Conservation (phyloP, 345 rosid species). For the Aquilaria yunnanensis region DNA sequence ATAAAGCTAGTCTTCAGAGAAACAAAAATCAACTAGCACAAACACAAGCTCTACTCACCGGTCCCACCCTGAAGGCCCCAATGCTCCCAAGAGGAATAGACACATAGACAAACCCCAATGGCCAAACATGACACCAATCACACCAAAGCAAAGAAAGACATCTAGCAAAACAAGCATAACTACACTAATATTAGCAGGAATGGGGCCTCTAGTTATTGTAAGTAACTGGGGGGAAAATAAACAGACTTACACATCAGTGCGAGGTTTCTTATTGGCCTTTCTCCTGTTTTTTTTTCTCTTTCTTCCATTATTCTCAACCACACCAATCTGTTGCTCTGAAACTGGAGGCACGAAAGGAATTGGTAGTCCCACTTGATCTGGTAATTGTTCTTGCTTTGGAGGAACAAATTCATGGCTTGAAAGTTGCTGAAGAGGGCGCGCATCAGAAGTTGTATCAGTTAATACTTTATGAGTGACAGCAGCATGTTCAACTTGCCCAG, state of each 20-base stretch:
- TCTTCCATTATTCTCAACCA: constrained; percentile 11
- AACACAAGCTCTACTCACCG: too few relatives aligned
- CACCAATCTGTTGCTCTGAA: constrained; percentile 5
- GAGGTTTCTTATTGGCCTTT: constrained; percentile 18
- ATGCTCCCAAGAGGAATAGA: too few relatives aligned
- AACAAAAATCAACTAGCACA: too few relatives aligned
- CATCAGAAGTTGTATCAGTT: constrained; percentile 1
- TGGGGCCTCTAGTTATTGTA: background rate
- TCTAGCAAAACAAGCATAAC: too few relatives aligned
- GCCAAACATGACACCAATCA: background rate
- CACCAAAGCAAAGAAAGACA: background rate
- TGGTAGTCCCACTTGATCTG: constrained; percentile 2
- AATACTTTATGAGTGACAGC: background rate
- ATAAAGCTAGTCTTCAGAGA: too few relatives aligned
- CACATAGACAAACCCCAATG: too few relatives aligned
- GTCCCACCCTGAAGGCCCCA: too few relatives aligned
- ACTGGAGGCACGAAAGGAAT: constrained; percentile 12
- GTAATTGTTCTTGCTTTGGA: constrained; percentile 10
- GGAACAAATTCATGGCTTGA: constrained; percentile 10
- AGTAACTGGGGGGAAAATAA: background rate
- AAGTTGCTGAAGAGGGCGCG: background rate
- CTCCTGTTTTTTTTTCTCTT: constrained; percentile 20
- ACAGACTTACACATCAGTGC: background rate
- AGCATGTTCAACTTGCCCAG: constrained; percentile 2
- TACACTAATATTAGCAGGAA: background rate